phyloP scores from a whole-genome alignment of 495 filamentous ascomycete species.

The Copromyces sp. region DNA sequence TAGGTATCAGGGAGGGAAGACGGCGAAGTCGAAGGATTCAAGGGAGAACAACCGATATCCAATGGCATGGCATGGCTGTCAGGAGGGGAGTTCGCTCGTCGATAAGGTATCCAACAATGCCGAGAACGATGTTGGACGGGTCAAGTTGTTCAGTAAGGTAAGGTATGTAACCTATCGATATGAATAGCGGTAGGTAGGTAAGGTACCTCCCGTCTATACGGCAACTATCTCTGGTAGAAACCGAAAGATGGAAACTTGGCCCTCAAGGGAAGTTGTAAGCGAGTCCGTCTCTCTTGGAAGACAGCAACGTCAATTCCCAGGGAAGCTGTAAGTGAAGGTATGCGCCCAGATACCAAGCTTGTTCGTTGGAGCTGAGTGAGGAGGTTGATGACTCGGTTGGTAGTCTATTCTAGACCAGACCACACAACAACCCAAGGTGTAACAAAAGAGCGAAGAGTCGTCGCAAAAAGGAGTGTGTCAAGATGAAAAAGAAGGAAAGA shows the following conservation, averaged over 20 bases:
- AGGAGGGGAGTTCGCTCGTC: background rate
- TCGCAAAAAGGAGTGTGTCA: background rate
- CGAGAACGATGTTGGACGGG: background rate
- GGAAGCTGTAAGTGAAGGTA: no score
- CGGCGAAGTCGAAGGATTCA: background rate
- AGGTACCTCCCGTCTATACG: background rate
- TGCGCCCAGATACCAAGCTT: no score
- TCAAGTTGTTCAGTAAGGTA: background rate
- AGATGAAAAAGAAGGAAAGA: background rate
- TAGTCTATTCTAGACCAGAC: background rate
- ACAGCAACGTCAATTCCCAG: background rate
- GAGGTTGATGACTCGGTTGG: background rate
- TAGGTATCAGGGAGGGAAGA: background rate
- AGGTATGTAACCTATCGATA: background rate
- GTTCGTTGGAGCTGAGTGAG: background rate
- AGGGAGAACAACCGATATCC: background rate
- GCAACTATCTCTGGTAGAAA: background rate
- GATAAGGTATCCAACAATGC: background rate
- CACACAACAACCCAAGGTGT: background rate
- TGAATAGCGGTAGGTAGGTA: background rate
- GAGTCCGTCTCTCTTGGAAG: background rate
- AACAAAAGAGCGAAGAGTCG: background rate
- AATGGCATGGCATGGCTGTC: background rate
- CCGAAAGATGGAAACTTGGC: background rate
- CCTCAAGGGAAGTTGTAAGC: background rate